Evolutionary conservation across 345 rosid genomes (phyloP), one percentile per base, ranked within the genome.

Genomic region (Rubroshorea leprosula): DNA sequence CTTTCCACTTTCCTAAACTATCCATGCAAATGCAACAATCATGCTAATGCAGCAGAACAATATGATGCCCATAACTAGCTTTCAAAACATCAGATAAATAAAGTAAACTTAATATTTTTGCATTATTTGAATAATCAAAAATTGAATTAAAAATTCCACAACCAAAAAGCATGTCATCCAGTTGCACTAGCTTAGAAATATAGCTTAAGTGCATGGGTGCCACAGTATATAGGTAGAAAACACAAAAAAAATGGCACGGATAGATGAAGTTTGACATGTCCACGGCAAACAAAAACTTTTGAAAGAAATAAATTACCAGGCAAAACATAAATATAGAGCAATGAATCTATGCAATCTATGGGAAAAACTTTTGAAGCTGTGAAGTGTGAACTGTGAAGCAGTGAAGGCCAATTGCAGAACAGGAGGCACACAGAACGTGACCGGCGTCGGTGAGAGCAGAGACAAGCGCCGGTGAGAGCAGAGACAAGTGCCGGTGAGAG

Each of bases 61-160:
- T 22, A 14, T 3, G 14, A 12, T 7, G 60, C 60, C n/a, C 27
- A n/a, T 38, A 21, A 55, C 20, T 19, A 55, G 60, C 31, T 55
- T 3, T 13, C 7, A 21, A 8, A 55, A 38, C 19, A 55, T 38
- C 12, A 18, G 25, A 21, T 14, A 55, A 55, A 14, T 22, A 23
- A 55, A 55, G 16, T 38, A 24, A 55, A 26, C 48, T 39, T 55
- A 26, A 55, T n/a, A n/a, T n/a, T n/a, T n/a, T n/a, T n/a, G n/a
- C n/a, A n/a, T 39, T 7, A 1, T 18, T 11, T 55, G 9, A 38
- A 46, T 31, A 19, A 21, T 23, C 47, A 21, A 31, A 14, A 19
- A n/a, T 7, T 55, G 11, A 39, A 39, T 39, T 4, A 2, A 39
- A n/a, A 11, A 5, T 39, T 2, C 45, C 15, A 7, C 15, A 8